phyloP scores from a whole-genome alignment of 192 early-diverging fungal genomes.

The Dispira parvispora region DNA sequence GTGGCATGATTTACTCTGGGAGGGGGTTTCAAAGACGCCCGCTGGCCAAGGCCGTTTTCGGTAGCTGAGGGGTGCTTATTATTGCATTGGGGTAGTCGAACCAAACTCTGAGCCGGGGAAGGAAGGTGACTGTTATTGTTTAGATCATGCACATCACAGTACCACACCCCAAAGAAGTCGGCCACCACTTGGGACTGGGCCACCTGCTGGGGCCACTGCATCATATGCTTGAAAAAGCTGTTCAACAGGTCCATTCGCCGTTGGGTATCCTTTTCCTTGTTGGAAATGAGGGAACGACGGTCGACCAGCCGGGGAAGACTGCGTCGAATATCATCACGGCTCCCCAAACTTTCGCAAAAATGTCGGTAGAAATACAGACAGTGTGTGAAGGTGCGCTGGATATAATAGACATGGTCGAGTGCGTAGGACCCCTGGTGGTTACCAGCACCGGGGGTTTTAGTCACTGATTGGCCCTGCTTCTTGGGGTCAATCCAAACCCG shows the following conservation, averaged over 20 bases:
- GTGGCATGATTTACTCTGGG: not conserved
- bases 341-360: slow-evolving; percentile 1
- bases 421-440: not conserved
- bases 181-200: not conserved
- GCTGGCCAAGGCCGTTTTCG: no score
- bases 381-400: slow-evolving; percentile 12
- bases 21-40: not conserved
- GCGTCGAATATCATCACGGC: not conserved
- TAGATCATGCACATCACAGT: slow-evolving; percentile 3
- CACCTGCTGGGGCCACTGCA: slow-evolving; percentile 10
- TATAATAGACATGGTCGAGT: slow-evolving; percentile 2
- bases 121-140: not conserved
- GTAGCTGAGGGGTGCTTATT: no score
- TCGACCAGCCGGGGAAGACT: slow-evolving; percentile 7
- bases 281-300: not conserved
- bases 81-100: no score
- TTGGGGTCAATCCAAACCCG: slow-evolving; percentile 9
- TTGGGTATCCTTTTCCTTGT: slow-evolving; percentile 6
- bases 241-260: not conserved
- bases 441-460: not conserved
- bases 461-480: not conserved
- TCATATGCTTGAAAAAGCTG: not conserved
- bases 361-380: not conserved
- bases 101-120: not conserved
- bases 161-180: slow-evolving; percentile 11